phyloP scores from a whole-genome alignment of 495 filamentous ascomycete genomes.

The Aspergillus ellipticus region DNA sequence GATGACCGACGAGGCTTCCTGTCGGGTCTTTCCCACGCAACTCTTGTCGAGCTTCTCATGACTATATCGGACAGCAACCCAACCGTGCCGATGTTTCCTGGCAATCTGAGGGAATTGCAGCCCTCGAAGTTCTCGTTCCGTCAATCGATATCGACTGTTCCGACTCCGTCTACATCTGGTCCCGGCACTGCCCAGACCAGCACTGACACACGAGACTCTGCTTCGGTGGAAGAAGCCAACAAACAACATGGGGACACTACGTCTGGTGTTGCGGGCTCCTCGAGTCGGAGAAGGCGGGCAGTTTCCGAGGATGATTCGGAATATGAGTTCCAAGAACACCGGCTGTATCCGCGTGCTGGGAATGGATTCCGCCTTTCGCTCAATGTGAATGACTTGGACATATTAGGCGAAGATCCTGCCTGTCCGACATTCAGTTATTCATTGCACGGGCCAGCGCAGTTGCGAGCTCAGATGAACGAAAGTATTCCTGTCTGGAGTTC shows the following conservation, averaged over 20 bases:
- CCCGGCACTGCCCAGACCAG: constrained; percentile 8
- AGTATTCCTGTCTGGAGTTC: constrained; percentile 9
- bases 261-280: neutral
- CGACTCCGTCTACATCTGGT: constrained; percentile 6
- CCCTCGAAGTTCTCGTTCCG: constrained; percentile 23
- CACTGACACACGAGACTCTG: neutral
- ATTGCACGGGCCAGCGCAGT: constrained; percentile 23
- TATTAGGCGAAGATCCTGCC: constrained; percentile 40
- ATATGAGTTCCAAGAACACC: constrained; percentile 44
- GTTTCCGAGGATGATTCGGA: constrained; percentile 30
- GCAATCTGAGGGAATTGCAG: constrained; percentile 23
- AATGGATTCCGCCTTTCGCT: constrained; percentile 41
- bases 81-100: constrained; percentile 38
- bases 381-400: constrained; percentile 35
- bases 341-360: constrained; percentile 65
- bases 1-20: constrained; percentile 42
- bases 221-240: neutral
- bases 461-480: constrained; percentile 7
- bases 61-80: constrained; percentile 31
- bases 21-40: constrained; percentile 34
- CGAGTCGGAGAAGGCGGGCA: constrained; percentile 7
- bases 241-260: neutral
- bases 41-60: constrained; percentile 40
- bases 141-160: constrained; percentile 1
- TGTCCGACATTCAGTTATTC: constrained; percentile 45